Percentiles rank a stretch among this genome's conserved stretches.
phyloP scores from a whole-genome alignment of 129 eudicot species.

The Gnaphalium uliginosum region DNA sequence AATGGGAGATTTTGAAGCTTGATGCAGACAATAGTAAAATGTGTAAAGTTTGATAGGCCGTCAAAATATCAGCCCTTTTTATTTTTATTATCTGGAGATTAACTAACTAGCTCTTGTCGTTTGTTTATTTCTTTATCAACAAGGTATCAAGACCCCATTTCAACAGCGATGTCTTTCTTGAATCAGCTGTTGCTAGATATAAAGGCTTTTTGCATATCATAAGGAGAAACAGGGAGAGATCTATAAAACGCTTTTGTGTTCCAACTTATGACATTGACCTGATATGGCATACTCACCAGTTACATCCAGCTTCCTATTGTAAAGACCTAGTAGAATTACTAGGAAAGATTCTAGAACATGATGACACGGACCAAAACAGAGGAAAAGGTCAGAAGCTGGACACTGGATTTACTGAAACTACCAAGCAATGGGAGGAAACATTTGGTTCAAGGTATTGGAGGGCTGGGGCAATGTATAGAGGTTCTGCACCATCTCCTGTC shows the following conservation, averaged over 20 bases:
- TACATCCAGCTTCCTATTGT: conserved; percentile 76
- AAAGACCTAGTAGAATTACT: conserved; percentile 55
- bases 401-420: conserved; percentile 82
- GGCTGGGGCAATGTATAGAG: conserved; percentile 94
- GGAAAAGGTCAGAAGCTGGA: conserved; percentile 82
- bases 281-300: conserved; percentile 97
- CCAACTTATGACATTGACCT: conserved; percentile 97
- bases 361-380: conserved; percentile 89
- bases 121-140: conserved; percentile 19
- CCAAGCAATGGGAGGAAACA: conserved; percentile 77
- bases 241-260: conserved; percentile 70
- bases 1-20: too few species aligned
- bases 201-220: conserved; percentile 91
- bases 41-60: too few species aligned
- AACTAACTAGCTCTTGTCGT: background rate
- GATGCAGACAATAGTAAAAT: too few species aligned
- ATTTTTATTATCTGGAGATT: conserved; percentile 11
- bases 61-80: too few species aligned
- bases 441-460: conserved; percentile 91
- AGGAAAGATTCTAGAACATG: conserved; percentile 85
- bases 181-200: conserved; percentile 87
- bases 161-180: conserved; percentile 56
- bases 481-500: conserved; percentile 70
- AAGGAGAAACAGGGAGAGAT: conserved; percentile 74
- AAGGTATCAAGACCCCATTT: conserved; percentile 82